Conservation (phyloP, 2,329 filamentous ascomycete species). For the Claviceps sp. region DNA sequence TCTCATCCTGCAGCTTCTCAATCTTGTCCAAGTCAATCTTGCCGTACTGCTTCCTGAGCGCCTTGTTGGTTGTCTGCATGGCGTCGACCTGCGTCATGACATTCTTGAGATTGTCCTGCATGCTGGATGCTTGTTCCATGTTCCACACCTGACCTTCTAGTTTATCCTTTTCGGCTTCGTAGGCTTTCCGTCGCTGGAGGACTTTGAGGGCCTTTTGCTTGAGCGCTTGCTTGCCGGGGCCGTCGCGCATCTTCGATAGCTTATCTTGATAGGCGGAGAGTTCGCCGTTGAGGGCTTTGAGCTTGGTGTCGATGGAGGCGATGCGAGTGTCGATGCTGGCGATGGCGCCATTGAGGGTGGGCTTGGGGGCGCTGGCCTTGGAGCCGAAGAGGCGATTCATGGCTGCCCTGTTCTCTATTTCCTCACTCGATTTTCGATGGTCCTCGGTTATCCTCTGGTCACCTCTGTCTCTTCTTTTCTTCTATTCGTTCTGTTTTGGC, state of each 20-base stretch:
- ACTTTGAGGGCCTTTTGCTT: constrained; percentile 92
- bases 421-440: not conserved
- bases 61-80: constrained; percentile 93
- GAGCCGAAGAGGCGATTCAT: constrained; percentile 97
- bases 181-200: constrained; percentile 83
- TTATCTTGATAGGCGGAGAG: constrained; percentile 78
- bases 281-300: constrained; percentile 83
- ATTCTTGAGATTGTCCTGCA: constrained; percentile 98
- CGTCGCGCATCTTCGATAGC: constrained; percentile 85
- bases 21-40: constrained; percentile 98
- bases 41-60: constrained; percentile 83
- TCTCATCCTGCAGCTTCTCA: constrained; percentile 94
- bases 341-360: constrained; percentile 74
- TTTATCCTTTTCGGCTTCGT: constrained; percentile 88
- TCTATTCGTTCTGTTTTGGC: too few relatives aligned
- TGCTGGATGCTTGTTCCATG: constrained; percentile 96
- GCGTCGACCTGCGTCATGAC: constrained; percentile 97
- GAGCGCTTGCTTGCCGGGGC: constrained; percentile 81
- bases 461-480: too few relatives aligned
- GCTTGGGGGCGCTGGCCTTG: constrained; percentile 77
- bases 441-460: too few relatives aligned
- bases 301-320: constrained; percentile 83
- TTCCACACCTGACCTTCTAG: constrained; percentile 93
- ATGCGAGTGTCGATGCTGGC: constrained; percentile 73
- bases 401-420: not conserved